Evolutionary conservation across 139 green algal genomes (phyloP).

Genomic region (Auxenochlorella protothecoides): DNA sequence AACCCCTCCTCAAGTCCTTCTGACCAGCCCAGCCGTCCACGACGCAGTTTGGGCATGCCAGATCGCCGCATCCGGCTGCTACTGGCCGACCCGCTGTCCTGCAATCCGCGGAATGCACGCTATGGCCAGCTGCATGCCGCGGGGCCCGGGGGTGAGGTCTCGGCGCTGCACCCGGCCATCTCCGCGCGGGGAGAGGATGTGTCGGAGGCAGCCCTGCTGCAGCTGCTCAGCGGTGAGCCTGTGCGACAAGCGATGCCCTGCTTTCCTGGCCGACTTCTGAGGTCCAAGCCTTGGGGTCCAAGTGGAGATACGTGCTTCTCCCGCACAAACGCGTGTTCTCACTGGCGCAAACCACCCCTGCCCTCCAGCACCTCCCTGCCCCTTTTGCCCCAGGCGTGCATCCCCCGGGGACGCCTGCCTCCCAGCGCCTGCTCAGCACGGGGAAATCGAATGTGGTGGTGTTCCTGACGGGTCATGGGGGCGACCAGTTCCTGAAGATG

Average conservation of each 20-base stretch:
- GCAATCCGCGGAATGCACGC: constrained; percentile 72
- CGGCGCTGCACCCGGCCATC: constrained; percentile 2
- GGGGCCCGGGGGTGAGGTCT: not conserved
- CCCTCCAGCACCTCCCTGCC: not conserved
- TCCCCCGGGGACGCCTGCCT: constrained; percentile 17
- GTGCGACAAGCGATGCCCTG: no score
- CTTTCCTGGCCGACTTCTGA: no score
- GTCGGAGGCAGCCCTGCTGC: not conserved
- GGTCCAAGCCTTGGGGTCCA: no score
- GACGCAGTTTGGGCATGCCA: constrained; percentile 70
- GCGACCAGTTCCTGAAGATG: constrained; percentile 95
- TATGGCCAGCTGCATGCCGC: constrained; percentile 23
- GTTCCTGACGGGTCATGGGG: constrained; percentile 78
- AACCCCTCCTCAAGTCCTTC: no score
- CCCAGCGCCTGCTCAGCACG: constrained; percentile 68
- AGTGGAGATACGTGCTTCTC: no score
- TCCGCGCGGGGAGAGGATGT: not conserved
- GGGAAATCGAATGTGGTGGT: constrained; percentile 72
- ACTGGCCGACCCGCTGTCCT: constrained; percentile 80
- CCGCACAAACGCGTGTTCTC: no score
- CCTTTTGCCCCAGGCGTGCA: constrained; percentile 11
- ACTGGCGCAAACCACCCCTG: no score
- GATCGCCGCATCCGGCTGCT: constrained; percentile 92
- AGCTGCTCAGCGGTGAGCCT: not conserved
- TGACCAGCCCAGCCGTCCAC: no score